Evolutionary conservation across 106 monocot species (phyloP).

Genomic region (Apostasia shenzhenica): DNA sequence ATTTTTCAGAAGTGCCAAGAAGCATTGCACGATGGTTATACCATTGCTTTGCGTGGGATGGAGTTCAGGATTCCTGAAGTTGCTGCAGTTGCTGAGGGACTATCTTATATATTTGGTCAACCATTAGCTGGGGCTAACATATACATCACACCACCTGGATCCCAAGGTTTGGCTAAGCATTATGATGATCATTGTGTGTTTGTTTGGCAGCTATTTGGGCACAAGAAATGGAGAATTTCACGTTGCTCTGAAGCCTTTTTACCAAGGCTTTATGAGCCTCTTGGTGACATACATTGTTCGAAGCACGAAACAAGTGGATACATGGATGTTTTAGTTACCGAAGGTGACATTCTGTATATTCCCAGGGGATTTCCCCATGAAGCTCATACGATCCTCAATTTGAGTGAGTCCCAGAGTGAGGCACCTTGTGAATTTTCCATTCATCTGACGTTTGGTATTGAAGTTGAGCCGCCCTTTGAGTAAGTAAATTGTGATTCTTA

Average conservation of each 20-base stretch:
- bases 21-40: slow-evolving; percentile 63
- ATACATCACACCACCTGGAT: slow-evolving; percentile 69
- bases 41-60: slow-evolving; percentile 73
- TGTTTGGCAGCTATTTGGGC: slow-evolving; percentile 72
- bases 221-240: slow-evolving; percentile 53
- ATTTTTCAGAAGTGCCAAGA: slow-evolving; percentile 31
- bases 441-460: slow-evolving; percentile 88
- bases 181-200: slow-evolving; percentile 95
- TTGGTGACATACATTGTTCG: slow-evolving; percentile 6
- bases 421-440: slow-evolving; percentile 33
- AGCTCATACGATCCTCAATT: slow-evolving; percentile 47
- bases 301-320: slow-evolving; percentile 12
- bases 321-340: slow-evolving; percentile 27
- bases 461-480: slow-evolving; percentile 92
- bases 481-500: slow-evolving; percentile 22
- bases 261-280: slow-evolving; percentile 68
- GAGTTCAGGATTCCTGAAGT: slow-evolving; percentile 53
- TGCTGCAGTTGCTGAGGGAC: slow-evolving; percentile 39
- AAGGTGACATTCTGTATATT: slow-evolving; percentile 81
- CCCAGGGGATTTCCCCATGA: slow-evolving; percentile 86
- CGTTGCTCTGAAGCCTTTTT: slow-evolving; percentile 22
- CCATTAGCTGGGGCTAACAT: slow-evolving; percentile 87
- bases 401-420: slow-evolving; percentile 6
- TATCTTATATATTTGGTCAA: slow-evolving; percentile 71
- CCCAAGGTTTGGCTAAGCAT: slow-evolving; percentile 75